Evolutionary conservation across 768 basidiomycete genomes (phyloP).

Genomic region (Collybia sordida): DNA sequence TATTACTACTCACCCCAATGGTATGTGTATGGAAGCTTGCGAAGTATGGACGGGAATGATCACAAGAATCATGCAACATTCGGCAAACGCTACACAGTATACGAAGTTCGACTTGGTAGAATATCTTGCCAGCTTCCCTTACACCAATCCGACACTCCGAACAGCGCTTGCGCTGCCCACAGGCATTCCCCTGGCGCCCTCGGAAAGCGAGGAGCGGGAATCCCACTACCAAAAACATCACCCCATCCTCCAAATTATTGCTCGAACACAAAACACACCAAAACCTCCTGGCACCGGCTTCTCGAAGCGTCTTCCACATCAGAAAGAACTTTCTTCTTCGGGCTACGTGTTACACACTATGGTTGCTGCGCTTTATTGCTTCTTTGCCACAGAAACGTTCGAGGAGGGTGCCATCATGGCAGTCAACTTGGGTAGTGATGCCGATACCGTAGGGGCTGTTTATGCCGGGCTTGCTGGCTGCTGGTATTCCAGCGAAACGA

Average conservation of each 20-base stretch:
- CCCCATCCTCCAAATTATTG: slow-evolving; percentile 36
- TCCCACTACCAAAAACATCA: slow-evolving; percentile 32
- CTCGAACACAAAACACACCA: slow-evolving; percentile 18
- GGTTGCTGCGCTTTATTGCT: slow-evolving; percentile 44
- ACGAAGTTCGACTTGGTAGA: slow-evolving; percentile 40
- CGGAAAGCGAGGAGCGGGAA: slow-evolving; percentile 25
- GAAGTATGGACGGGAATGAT: slow-evolving; percentile 38
- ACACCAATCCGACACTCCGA: slow-evolving; percentile 28
- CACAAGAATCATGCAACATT: slow-evolving; percentile 29
- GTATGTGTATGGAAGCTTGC: slow-evolving; percentile 41
- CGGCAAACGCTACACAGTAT: slow-evolving; percentile 14
- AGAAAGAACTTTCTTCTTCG: slow-evolving; percentile 30
- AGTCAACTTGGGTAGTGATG: slow-evolving; percentile 42
- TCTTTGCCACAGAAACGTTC: slow-evolving; percentile 40
- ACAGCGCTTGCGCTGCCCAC: slow-evolving; percentile 28
- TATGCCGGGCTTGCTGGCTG: slow-evolving; percentile 45
- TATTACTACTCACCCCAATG: slow-evolving; percentile 40
- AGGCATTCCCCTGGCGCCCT: slow-evolving; percentile 15
- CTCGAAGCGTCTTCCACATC: slow-evolving; percentile 29
- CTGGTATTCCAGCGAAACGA: slow-evolving; percentile 35
- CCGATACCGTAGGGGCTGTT: slow-evolving; percentile 45
- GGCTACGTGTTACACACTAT: slow-evolving; percentile 41
- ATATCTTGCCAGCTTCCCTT: slow-evolving; percentile 38
- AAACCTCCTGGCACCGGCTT: slow-evolving; percentile 7
- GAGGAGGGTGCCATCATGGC: slow-evolving; percentile 45